Base-by-base conservation (phyloP, 2,329 filamentous ascomycete species). In the Monosporascus sp. region DNA sequence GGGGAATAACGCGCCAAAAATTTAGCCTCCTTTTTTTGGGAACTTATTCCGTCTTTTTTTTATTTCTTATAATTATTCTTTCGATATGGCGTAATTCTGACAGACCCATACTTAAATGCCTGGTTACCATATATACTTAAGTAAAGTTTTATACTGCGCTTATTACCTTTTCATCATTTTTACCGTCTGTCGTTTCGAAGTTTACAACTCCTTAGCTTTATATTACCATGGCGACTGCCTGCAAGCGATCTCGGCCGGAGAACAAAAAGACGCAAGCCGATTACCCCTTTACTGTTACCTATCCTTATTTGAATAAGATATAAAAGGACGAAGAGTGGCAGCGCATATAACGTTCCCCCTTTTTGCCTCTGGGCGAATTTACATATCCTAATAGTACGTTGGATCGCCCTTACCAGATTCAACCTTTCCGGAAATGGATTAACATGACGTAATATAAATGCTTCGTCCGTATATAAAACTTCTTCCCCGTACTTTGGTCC, bases 371-470 rank as follows among this genome's bases (percentile, higher is more conserved):
- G 36, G 80, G 80, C 63, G 76, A 73, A 58, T 82, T 83, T 68
- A 80, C 76, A 61, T 62, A 68, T 42, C 74, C 73, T 0, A 69
- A 76, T 60, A 74, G 78, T 55, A 78, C 72, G 27, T 74, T 83
- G 76, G 78, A 82, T 55, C 24, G 81, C 15, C 72, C 78, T 61
- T 83, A 82, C 57, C 71, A 73, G 22, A 75, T 83, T 34, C 73
- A 77, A 50, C 80, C 80, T 4, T 69, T 72, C 24, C 74, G 77
- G 65, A 71, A 72, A 59, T 83, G 80, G 80, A 70, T 73, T 24
- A 76, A 80, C 48, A 83, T 83, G 79, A 82, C 79, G 53, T 70
- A 78, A 49, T 83, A 83, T 62, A 83, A 82, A 55, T 83, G 80
- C 65, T 83, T 83, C 56, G 79, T 83, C 54, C 69, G 80, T 83